phyloP scores from a whole-genome alignment of 371 early-diverging fungal genomes.

The Mucor piriformis region DNA sequence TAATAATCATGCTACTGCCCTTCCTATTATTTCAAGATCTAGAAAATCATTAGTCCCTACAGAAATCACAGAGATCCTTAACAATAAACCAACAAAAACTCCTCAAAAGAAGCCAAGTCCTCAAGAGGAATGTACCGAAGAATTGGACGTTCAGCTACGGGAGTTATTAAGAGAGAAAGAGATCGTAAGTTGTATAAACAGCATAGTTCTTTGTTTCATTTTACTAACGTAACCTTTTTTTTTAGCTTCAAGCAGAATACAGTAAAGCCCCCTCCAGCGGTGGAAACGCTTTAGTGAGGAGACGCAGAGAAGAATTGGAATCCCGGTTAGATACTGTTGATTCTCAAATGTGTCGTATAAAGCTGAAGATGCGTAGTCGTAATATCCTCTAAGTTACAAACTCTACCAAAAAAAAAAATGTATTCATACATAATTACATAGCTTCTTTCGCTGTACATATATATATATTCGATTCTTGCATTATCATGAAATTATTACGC shows the following conservation, averaged over 20 bases:
- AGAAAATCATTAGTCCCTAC: slow-evolving; percentile 7
- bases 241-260: slow-evolving; percentile 50
- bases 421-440: not conserved
- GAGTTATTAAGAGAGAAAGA: slow-evolving; percentile 30
- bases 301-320: slow-evolving; percentile 60
- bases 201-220: not conserved
- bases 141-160: slow-evolving; percentile 22
- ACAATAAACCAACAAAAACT: not conserved
- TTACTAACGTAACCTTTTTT: not conserved
- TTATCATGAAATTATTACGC: too few species aligned
- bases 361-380: slow-evolving; percentile 33
- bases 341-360: slow-evolving; percentile 48
- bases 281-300: slow-evolving; percentile 53
- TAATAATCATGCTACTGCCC: not conserved
- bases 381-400: slow-evolving; percentile 18
- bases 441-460: not conserved
- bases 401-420: not conserved
- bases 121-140: slow-evolving; percentile 6
- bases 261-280: slow-evolving; percentile 62
- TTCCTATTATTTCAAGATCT: not conserved
- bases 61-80: slow-evolving; percentile 1
- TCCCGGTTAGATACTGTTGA: slow-evolving; percentile 52
- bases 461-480: not conserved
- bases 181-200: slow-evolving; percentile 18
- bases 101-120: not conserved